These are phyloP conservation scores for Diplotaxis tenuifolia DNA, from an alignment of 345 rosid species.

Conservation along the genomic window DNA sequence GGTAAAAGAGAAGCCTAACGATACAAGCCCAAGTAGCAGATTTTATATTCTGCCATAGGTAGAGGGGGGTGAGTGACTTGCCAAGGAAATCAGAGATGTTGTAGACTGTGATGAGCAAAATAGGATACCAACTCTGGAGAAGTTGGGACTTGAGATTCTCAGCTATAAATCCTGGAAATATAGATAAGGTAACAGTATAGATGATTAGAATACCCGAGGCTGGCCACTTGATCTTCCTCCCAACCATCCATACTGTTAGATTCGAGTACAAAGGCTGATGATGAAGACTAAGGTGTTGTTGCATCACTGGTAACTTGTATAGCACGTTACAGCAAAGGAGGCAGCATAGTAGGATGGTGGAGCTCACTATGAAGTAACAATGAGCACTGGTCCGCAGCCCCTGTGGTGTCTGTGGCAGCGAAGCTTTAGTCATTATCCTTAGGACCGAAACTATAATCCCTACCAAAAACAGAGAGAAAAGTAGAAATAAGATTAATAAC, in stretches of 20 bases:
- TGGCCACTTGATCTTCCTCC: constrained; percentile 57
- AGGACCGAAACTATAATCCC: constrained; percentile 73
- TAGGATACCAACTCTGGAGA: constrained; percentile 78
- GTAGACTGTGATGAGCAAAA: constrained; percentile 70
- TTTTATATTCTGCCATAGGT: constrained; percentile 50
- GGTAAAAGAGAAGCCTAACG: constrained; percentile 67
- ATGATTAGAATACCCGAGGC: constrained; percentile 58
- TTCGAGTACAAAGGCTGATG: constrained; percentile 35
- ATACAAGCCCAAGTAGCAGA: constrained; percentile 67
- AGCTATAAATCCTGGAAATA: constrained; percentile 82
- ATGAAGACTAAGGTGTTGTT: constrained; percentile 45
- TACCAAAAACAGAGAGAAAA: constrained; percentile 22
- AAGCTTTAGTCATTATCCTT: constrained; percentile 82
- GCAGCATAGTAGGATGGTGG: constrained; percentile 59
- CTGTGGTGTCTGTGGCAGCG: constrained; percentile 63
- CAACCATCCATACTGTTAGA: constrained; percentile 47
- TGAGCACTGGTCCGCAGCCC: constrained; percentile 78
- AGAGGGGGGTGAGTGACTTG: constrained; percentile 69
- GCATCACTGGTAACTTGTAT: constrained; percentile 71
- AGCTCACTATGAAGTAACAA: constrained; percentile 71
- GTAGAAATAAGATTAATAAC: not conserved
- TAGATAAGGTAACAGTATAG: constrained; percentile 71
- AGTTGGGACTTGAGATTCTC: constrained; percentile 56
- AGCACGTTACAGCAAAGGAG: constrained; percentile 59
- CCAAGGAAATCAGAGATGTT: constrained; percentile 74